Evolutionary conservation across 192 early-diverging fungal species (phyloP).

Genomic region (Geranomyces michiganensis): DNA sequence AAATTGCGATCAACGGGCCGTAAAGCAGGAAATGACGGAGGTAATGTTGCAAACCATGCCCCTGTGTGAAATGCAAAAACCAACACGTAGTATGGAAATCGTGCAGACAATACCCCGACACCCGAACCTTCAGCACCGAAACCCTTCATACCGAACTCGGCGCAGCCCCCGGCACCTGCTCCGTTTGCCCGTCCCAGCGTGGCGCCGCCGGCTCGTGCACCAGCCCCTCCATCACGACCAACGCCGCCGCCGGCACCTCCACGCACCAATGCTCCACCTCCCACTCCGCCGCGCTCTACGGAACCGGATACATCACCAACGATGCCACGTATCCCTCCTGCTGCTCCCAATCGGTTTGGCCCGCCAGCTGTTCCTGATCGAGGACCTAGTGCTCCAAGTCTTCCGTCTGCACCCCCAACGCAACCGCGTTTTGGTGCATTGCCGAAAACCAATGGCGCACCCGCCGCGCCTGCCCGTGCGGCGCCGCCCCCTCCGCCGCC

Average conservation of each 20-base stretch:
- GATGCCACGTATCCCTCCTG: conserved; percentile 30
- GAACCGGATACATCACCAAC: conserved; percentile 18
- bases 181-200: conserved; percentile 10
- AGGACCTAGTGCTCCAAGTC: not conserved
- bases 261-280: conserved; percentile 14
- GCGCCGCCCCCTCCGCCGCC: conserved; percentile 31
- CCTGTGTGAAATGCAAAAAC: not conserved
- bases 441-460: conserved; percentile 13
- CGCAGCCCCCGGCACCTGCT: conserved; percentile 8
- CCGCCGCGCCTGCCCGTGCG: conserved; percentile 16
- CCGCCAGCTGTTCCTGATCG: conserved; percentile 34
- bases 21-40: conserved; percentile 7
- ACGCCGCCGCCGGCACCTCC: conserved; percentile 24
- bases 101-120: not conserved
- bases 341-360: conserved; percentile 23
- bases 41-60: not conserved
- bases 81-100: not conserved
- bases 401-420: conserved; percentile 28
- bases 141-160: conserved; percentile 26
- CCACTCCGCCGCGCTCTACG: conserved; percentile 22
- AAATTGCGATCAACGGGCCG: conserved; percentile 50
- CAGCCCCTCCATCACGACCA: conserved; percentile 8
- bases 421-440: conserved; percentile 2
- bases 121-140: conserved; percentile 11
- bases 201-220: conserved; percentile 21